Evolutionary conservation across 345 rosid species (phyloP).

Genomic region (Excoecaria agallocha): DNA sequence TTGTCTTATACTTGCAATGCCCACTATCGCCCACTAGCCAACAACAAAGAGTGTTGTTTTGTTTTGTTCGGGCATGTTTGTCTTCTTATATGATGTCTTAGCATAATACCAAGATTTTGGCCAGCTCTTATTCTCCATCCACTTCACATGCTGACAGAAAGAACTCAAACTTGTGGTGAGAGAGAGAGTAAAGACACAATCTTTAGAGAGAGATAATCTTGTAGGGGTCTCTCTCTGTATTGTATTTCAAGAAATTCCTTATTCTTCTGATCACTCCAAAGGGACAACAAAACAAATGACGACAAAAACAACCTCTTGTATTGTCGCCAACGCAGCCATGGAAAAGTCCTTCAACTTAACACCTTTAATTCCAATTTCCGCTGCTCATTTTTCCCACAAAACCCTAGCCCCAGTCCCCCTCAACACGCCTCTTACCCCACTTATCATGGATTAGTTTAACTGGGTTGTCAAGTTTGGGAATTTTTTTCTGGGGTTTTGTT

Average conservation of each 20-base stretch:
- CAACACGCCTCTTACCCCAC: conserved; percentile 5
- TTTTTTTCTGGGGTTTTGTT: conserved; percentile 25
- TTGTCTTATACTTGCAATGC: conserved; percentile 34
- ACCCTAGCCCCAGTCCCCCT: conserved; percentile 25
- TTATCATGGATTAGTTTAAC: conserved; percentile 19
- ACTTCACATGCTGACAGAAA: conserved; percentile 16
- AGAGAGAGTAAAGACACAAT: background rate
- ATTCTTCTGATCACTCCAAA: conserved; percentile 46
- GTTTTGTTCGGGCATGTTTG: conserved; percentile 53
- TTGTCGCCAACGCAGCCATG: conserved; percentile 52
- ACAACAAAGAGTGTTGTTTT: conserved; percentile 46
- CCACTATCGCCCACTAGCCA: conserved; percentile 48
- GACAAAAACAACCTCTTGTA: conserved; percentile 57
- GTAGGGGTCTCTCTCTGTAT: conserved; percentile 13
- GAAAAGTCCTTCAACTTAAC: conserved; percentile 31
- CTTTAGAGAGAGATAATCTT: conserved; percentile 15
- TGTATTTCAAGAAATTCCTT: conserved; percentile 66
- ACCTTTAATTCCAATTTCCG: conserved; percentile 29
- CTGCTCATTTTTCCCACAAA: conserved; percentile 33
- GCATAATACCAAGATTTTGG: conserved; percentile 39
- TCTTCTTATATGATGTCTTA: conserved; percentile 22
- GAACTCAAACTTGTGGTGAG: background rate
- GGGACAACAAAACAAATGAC: conserved; percentile 45
- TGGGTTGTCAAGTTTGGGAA: conserved; percentile 15
- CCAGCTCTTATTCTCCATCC: conserved; percentile 54